Conservation (phyloP, 768 basidiomycete genomes). For the Leccinum incarnatum region DNA sequence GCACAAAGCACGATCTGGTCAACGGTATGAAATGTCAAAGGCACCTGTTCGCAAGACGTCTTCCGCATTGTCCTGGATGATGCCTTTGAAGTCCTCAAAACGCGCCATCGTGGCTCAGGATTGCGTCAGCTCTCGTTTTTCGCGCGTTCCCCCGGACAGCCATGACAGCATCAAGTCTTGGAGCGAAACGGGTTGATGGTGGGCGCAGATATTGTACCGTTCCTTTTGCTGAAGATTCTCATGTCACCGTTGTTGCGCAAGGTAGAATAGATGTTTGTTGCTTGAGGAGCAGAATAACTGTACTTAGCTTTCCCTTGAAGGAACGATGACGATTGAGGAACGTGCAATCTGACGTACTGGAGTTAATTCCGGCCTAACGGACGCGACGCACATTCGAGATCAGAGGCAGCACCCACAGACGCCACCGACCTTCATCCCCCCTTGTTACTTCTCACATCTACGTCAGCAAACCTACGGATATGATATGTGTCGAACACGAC, state of each 20-base stretch:
- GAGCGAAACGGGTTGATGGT: slow-evolving; percentile 16
- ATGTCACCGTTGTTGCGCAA: neutral
- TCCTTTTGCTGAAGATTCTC: slow-evolving; percentile 5
- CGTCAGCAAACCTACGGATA: neutral
- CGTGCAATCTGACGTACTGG: neutral
- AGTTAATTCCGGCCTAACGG: neutral
- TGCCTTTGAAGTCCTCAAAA: slow-evolving; percentile 15
- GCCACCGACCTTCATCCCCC: slow-evolving; percentile 21
- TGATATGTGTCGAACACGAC: neutral
- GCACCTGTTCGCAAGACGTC: slow-evolving; percentile 17
- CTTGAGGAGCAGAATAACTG: neutral
- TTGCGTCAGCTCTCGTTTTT: slow-evolving; percentile 7
- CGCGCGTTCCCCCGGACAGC: slow-evolving; percentile 13
- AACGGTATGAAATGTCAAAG: slow-evolving; percentile 1
- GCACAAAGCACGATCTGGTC: slow-evolving; percentile 25
- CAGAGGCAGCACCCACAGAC: slow-evolving; percentile 48
- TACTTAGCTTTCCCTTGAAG: neutral
- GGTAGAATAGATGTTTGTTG: neutral
- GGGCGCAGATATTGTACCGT: neutral
- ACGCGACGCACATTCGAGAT: slow-evolving; percentile 41
- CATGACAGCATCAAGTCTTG: slow-evolving; percentile 40
- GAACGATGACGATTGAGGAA: neutral
- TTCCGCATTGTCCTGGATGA: slow-evolving; percentile 31
- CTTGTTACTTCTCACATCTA: neutral
- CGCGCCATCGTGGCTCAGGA: neutral